Percentiles rank a stretch among this genome's conserved stretches.
Evolutionary conservation across 2,329 filamentous ascomycete species (phyloP).

Genomic region (Cytospora piceae): DNA sequence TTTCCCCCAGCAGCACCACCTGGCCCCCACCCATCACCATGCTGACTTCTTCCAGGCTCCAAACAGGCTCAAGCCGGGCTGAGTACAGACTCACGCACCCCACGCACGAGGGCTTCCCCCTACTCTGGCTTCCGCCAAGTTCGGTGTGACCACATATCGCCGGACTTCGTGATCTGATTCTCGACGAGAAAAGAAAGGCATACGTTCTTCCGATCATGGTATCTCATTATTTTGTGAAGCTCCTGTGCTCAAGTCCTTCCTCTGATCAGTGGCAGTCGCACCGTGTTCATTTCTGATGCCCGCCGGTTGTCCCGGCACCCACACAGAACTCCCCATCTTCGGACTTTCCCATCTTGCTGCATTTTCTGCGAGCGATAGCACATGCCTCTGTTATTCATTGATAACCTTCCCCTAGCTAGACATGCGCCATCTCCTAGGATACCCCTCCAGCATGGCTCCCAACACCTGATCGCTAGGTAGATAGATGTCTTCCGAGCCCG

Average conservation of each 20-base stretch:
- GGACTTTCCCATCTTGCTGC: not conserved
- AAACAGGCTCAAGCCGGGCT: too few species aligned
- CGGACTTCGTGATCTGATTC: not conserved
- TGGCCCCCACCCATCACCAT: too few species aligned
- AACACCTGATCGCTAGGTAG: not conserved
- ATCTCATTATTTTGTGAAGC: not conserved
- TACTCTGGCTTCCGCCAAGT: not conserved
- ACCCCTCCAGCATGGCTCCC: not conserved
- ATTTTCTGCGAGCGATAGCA: not conserved
- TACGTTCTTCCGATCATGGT: not conserved
- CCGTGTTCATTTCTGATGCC: not conserved
- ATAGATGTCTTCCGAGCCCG: not conserved
- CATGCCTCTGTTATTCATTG: not conserved
- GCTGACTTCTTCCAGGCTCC: too few species aligned
- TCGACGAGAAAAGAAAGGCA: not conserved
- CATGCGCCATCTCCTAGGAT: not conserved
- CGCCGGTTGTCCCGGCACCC: not conserved
- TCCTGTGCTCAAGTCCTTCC: not conserved
- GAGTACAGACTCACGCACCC: not conserved
- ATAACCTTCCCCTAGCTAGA: not conserved
- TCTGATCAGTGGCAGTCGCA: not conserved
- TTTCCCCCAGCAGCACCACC: slow-evolving; percentile 76
- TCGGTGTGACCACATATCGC: not conserved
- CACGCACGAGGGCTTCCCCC: not conserved
- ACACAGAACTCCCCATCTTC: not conserved